Evolutionary conservation across 345 rosid genomes (phyloP), one percentile per base, ranked within the genome.

Genomic region (Hibiscus mutabilis): DNA sequence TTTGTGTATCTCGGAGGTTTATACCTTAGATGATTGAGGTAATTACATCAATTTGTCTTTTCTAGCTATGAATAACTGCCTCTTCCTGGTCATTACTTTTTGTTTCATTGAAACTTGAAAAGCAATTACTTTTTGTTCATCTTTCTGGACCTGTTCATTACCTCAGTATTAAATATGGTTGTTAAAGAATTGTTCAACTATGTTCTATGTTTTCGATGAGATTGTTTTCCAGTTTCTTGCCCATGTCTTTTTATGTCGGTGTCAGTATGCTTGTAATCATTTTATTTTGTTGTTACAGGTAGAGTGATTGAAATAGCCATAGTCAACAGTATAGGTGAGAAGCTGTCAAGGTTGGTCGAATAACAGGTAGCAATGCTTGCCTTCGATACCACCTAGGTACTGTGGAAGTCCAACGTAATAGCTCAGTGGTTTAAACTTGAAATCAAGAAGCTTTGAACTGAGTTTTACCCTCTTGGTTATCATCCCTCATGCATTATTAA

Each of bases 11-110:
- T 19, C 49, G 53, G 62, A 63, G 12, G 63, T 60, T 49, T 42
- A 61, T 59, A 55, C 63, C 73, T 16, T 68, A 27, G 42, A 25
- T 58, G n/a, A 44, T 70, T 11, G 57, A 78, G 82, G 84, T 82
- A 81, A 74, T 47, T 29, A 37, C 18, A 37, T 12, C 53, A 51
- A 15, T 55, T 73, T 22, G 27, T 11, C 53, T 42, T 70, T 77
- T 63, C 53, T 15, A 49, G n/a, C 16, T 4, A 49, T 15, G 55
- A 15, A 49, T 15, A 15, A n/a, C 19, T 3, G 6, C 57, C 31
- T 12, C 13, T 59, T 12, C 53, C 35, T 9, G 0, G 19, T 46
- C 60, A 8, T 52, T 77, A 51, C 10, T 37, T 42, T 11, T 18
- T 53, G 60, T 57, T 71, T 33, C 11, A 55, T n/a, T 42, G 56